phyloP scores from a whole-genome alignment of 2,329 filamentous ascomycete genomes.

The Myriosclerotinia scirpicola region DNA sequence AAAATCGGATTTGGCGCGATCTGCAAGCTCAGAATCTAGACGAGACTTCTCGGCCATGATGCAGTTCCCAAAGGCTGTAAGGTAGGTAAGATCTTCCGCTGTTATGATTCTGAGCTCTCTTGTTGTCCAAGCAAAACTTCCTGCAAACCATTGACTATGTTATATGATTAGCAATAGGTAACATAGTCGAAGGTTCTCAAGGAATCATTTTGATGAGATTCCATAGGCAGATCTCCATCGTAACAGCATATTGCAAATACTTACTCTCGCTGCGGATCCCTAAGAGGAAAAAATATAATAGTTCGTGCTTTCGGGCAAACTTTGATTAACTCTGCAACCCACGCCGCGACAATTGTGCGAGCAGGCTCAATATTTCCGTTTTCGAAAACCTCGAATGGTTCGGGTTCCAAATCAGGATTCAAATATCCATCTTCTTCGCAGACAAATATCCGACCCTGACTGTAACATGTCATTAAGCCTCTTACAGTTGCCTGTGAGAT shows the following conservation, averaged over 20 bases:
- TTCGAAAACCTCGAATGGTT: constrained; percentile 7
- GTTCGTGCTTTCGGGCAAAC: constrained; percentile 47
- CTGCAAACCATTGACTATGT: constrained; percentile 47
- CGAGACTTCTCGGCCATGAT: constrained; percentile 58
- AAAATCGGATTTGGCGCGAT: constrained; percentile 53
- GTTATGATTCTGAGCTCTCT: constrained; percentile 46
- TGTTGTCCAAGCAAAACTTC: constrained; percentile 50
- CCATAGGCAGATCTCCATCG: not conserved
- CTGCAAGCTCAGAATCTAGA: constrained; percentile 44
- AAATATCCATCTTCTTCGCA: constrained; percentile 28
- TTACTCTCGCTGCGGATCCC: constrained; percentile 45
- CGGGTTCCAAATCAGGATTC: constrained; percentile 4
- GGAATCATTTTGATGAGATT: not conserved
- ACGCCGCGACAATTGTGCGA: constrained; percentile 19
- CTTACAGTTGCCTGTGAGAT: constrained; percentile 27
- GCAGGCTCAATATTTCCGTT: constrained; percentile 18
- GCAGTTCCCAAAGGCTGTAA: constrained; percentile 52
- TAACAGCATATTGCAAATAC: not conserved
- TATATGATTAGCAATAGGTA: not conserved
- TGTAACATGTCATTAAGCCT: constrained; percentile 29
- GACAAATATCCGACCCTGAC: constrained; percentile 32
- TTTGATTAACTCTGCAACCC: constrained; percentile 27
- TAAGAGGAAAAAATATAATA: constrained; percentile 49
- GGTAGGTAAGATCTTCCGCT: constrained; percentile 48
- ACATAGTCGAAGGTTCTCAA: not conserved